Evolutionary conservation across 441 rosid genomes (phyloP).

Genomic region (Bruguiera hainesii): DNA sequence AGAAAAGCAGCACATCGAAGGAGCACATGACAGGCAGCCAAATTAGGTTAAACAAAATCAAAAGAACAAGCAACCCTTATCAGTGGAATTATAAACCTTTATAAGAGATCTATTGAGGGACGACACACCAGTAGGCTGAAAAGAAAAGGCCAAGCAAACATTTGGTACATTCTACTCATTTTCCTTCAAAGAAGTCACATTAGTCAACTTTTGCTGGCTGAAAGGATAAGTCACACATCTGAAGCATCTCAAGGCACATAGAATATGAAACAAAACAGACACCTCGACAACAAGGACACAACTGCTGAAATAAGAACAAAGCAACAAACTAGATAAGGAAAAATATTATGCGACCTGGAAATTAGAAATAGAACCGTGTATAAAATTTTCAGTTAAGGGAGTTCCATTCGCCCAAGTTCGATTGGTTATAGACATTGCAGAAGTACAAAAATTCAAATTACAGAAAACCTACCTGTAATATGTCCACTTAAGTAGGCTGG

Average conservation of each 20-base stretch:
- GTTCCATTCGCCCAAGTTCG: too few species aligned
- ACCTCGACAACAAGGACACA: neutral
- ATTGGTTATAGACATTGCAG: too few species aligned
- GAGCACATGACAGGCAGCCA: constrained; percentile 1
- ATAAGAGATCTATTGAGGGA: constrained; percentile 13
- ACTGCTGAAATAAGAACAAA: too few species aligned
- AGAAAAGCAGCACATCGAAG: constrained; percentile 14
- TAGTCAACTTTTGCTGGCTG: constrained; percentile 25
- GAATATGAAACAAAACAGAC: constrained; percentile 15
- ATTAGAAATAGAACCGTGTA: too few species aligned
- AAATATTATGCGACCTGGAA: too few species aligned
- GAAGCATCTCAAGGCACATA: constrained; percentile 24
- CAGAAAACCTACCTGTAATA: too few species aligned
- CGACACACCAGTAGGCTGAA: constrained; percentile 24
- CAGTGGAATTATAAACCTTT: neutral
- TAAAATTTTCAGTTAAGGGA: too few species aligned
- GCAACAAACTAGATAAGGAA: too few species aligned
- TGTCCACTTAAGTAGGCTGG: too few species aligned
- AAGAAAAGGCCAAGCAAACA: constrained; percentile 21
- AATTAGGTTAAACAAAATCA: constrained; percentile 1
- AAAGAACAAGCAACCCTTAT: constrained; percentile 14
- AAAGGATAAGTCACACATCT: constrained; percentile 15
- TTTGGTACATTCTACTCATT: constrained; percentile 21
- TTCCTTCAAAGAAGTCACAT: constrained; percentile 11
- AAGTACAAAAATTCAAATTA: too few species aligned